These are phyloP conservation scores for Orbilia ellipsospora DNA, from an alignment of 2,329 filamentous ascomycete species.

Conservation along the genomic window DNA sequence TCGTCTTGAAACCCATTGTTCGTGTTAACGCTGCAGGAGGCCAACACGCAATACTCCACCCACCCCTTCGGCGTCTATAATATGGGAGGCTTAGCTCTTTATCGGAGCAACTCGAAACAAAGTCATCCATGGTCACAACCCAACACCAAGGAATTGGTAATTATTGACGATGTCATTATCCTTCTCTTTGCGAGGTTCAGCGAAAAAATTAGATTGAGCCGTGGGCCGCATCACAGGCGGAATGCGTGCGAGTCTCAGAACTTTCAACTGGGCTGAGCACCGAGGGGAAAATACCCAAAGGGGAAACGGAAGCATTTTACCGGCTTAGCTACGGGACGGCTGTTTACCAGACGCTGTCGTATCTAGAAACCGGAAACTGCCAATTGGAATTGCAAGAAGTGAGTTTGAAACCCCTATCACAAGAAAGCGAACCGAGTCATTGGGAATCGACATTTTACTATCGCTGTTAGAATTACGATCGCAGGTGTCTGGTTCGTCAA, in stretches of 20 bases:
- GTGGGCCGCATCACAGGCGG: slow-evolving; percentile 16
- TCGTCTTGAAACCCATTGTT: slow-evolving; percentile 36
- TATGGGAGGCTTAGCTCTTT: slow-evolving; percentile 21
- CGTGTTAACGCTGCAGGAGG: slow-evolving; percentile 41
- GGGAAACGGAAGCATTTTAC: slow-evolving; percentile 45
- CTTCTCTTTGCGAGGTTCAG: not conserved
- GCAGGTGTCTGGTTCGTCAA: not conserved
- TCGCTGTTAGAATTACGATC: not conserved
- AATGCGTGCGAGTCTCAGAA: slow-evolving; percentile 3
- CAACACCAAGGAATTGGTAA: slow-evolving; percentile 26
- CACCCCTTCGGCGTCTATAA: slow-evolving; percentile 46
- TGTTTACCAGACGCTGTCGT: slow-evolving; percentile 5
- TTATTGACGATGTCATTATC: slow-evolving; percentile 5
- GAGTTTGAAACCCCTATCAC: slow-evolving; percentile 37
- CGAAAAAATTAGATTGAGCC: slow-evolving; percentile 1
- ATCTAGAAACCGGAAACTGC: slow-evolving; percentile 8
- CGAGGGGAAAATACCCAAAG: slow-evolving; percentile 38
- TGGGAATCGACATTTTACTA: slow-evolving; percentile 27
- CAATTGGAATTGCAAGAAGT: slow-evolving; percentile 24
- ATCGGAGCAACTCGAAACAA: not conserved
- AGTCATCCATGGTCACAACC: not conserved
- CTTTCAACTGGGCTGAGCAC: not conserved
- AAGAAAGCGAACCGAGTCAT: slow-evolving; percentile 39
- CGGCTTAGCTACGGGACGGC: slow-evolving; percentile 41
- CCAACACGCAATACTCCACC: slow-evolving; percentile 45